These are phyloP conservation scores for Conticribra weissflogii DNA, from an alignment of 108 stramenopile species.

Conservation along the genomic window DNA sequence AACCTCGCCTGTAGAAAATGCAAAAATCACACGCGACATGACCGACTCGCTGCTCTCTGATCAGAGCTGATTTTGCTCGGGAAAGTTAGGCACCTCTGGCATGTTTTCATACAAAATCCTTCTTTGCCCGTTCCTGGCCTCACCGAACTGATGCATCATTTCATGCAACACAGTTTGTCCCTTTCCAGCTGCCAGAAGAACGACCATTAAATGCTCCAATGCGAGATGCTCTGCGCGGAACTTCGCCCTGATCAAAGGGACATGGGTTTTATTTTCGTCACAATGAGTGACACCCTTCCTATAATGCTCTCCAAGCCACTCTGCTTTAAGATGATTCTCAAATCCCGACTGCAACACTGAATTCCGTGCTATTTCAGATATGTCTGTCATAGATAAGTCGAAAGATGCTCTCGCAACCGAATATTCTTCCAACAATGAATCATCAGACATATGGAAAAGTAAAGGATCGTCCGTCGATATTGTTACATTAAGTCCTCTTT, in stretches of 20 bases:
- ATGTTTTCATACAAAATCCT: slow-evolving; percentile 81
- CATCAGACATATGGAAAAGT: slow-evolving; percentile 97
- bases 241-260: slow-evolving; percentile 88
- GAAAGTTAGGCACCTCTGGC: slow-evolving; percentile 69
- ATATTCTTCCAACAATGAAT: slow-evolving; percentile 98
- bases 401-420: slow-evolving; percentile 96
- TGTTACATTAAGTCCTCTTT: slow-evolving; percentile 92
- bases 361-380: slow-evolving; percentile 97
- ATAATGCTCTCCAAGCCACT: slow-evolving; percentile 95
- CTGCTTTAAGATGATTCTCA: slow-evolving; percentile 91
- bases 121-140: slow-evolving; percentile 85
- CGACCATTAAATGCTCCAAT: slow-evolving; percentile 83
- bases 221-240: slow-evolving; percentile 91
- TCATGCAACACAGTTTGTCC: slow-evolving; percentile 76
- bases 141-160: slow-evolving; percentile 88
- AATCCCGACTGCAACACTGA: slow-evolving; percentile 96
- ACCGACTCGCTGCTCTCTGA: neutral
- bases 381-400: slow-evolving; percentile 96
- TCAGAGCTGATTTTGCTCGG: slow-evolving; percentile 77
- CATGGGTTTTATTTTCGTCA: slow-evolving; percentile 87
- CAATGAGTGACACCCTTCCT: slow-evolving; percentile 81
- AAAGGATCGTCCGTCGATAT: slow-evolving; percentile 99
- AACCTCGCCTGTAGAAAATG: neutral
- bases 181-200: slow-evolving; percentile 81
- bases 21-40: no score